Evolutionary conservation across 352 stramenopile species (phyloP).

Genomic region (Globisporangium iwayamae): DNA sequence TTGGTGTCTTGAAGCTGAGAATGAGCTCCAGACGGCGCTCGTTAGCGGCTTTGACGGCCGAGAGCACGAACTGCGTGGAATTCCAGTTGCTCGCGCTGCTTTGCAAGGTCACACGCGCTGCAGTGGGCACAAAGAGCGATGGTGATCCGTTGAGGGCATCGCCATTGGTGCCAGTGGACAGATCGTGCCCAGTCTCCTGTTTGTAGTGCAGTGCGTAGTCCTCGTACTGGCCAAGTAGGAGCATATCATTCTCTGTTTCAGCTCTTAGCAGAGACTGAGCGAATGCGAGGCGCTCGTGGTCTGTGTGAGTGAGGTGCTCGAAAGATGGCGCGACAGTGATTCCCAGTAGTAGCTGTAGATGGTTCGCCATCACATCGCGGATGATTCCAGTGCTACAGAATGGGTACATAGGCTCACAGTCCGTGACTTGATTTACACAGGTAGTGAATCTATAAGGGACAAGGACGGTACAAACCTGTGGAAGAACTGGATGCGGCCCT

Average conservation of each 20-base stretch:
- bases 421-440: neutral
- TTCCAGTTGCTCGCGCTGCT: slow-evolving; percentile 28
- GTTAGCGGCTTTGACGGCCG: slow-evolving; percentile 36
- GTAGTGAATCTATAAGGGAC: too few relatives aligned
- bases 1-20: slow-evolving; percentile 17
- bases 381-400: slow-evolving; percentile 56
- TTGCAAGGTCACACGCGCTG: slow-evolving; percentile 29
- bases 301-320: neutral
- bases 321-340: slow-evolving; percentile 34
- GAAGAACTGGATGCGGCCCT: slow-evolving; percentile 64
- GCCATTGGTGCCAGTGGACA: neutral
- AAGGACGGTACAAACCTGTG: slow-evolving; percentile 31
- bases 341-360: slow-evolving; percentile 63
- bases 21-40: slow-evolving; percentile 21
- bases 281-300: slow-evolving; percentile 17
- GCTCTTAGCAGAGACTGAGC: slow-evolving; percentile 15
- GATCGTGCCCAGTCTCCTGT: slow-evolving; percentile 13
- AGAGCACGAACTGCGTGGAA: slow-evolving; percentile 32
- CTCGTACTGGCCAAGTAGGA: slow-evolving; percentile 30
- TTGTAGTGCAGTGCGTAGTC: slow-evolving; percentile 32
- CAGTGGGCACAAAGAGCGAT: slow-evolving; percentile 26
- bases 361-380: slow-evolving; percentile 81
- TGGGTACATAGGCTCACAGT: neutral
- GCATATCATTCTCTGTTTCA: neutral
- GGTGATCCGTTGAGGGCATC: neutral